phyloP scores from a whole-genome alignment of 192 early-diverging fungal genomes.

The Rhizophagus clarus region DNA sequence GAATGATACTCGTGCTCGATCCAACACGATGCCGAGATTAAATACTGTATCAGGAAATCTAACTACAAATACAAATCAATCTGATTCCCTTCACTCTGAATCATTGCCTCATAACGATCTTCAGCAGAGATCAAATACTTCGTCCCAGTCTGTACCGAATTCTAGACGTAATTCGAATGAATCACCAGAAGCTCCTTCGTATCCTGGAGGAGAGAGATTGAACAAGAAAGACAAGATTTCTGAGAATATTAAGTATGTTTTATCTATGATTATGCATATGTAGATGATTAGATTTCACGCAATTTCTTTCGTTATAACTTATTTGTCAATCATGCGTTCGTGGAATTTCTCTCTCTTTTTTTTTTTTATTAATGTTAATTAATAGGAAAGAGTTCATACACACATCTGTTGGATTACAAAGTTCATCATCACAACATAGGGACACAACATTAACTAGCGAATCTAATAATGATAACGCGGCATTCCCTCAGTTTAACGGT shows the following conservation, averaged over 20 bases:
- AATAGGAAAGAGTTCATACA: constrained; percentile 13
- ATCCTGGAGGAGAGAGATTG: constrained; percentile 45
- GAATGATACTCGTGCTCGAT: constrained; percentile 35
- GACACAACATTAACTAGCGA: neutral
- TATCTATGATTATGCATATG: constrained; percentile 15
- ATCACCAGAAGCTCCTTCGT: constrained; percentile 39
- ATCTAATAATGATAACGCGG: constrained; percentile 37
- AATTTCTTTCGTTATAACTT: neutral
- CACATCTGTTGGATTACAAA: neutral
- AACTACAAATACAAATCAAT: constrained; percentile 25
- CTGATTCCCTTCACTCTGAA: constrained; percentile 22
- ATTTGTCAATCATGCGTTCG: neutral
- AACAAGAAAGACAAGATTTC: constrained; percentile 38
- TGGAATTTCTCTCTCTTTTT: neutral
- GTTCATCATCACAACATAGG: neutral
- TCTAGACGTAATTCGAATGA: constrained; percentile 76
- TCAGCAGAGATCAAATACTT: neutral
- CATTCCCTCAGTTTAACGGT: constrained; percentile 47
- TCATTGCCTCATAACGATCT: constrained; percentile 22
- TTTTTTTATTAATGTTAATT: constrained; percentile 13
- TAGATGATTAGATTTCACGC: neutral
- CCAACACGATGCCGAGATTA: constrained; percentile 35
- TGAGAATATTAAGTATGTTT: constrained; percentile 34
- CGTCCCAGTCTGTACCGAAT: constrained; percentile 61
- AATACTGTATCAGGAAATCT: constrained; percentile 33